Percentiles rank a stretch among this genome's conserved stretches.
Conservation (phyloP, 306 rosid genomes). For the Crotalaria pallida region DNA sequence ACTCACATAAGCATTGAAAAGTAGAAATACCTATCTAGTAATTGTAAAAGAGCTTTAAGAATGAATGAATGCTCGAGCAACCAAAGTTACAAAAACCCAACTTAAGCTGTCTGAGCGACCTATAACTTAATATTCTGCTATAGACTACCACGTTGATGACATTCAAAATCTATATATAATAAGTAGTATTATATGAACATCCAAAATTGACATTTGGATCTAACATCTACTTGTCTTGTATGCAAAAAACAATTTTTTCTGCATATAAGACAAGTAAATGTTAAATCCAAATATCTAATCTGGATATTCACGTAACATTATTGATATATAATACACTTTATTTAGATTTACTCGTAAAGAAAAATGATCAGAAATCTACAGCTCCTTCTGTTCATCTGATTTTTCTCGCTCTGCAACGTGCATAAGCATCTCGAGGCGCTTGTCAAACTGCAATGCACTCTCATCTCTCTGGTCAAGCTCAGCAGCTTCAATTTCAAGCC, state of each 20-base stretch:
- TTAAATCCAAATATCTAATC: too few relatives aligned
- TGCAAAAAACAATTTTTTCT: too few relatives aligned
- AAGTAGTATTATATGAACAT: too few relatives aligned
- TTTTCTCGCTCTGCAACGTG: constrained; percentile 77
- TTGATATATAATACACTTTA: constrained; percentile 1
- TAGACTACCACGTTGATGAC: background rate
- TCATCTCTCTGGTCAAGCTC: constrained; percentile 94
- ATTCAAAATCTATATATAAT: constrained; percentile 8
- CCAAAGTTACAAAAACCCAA: constrained; percentile 43
- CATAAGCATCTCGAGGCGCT: constrained; percentile 90
- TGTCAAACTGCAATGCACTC: constrained; percentile 84
- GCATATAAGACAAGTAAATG: too few relatives aligned
- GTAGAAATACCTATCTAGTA: background rate
- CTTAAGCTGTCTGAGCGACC: constrained; percentile 33
- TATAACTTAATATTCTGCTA: background rate
- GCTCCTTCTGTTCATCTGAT: constrained; percentile 25
- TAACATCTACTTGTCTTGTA: too few relatives aligned
- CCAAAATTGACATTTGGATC: too few relatives aligned
- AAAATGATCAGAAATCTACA: constrained; percentile 26
- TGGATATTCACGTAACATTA: too few relatives aligned
- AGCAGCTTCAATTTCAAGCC: constrained; percentile 98
- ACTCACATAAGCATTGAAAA: background rate
- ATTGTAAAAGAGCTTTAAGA: constrained; percentile 8
- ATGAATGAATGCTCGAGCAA: constrained; percentile 35
- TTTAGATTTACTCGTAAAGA: constrained; percentile 5